Evolutionary conservation across 441 rosid species (phyloP).

Genomic region (Flueggea neowawraea): DNA sequence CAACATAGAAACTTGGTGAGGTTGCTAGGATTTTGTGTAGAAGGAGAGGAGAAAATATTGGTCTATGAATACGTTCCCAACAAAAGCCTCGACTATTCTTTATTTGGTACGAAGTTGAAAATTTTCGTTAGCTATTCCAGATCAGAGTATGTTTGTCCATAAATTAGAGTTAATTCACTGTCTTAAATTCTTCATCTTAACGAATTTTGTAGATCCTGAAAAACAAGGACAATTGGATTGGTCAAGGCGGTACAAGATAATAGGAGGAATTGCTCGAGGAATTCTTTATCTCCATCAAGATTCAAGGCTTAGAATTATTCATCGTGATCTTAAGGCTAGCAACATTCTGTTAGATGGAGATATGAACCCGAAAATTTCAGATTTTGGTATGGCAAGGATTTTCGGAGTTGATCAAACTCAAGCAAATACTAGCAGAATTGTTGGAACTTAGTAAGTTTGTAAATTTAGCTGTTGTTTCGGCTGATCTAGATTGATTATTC

Average conservation of each 20-base stretch:
- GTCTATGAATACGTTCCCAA: constrained; percentile 28
- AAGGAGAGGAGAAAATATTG: constrained; percentile 26
- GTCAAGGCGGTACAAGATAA: constrained; percentile 27
- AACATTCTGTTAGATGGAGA: constrained; percentile 19
- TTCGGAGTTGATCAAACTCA: constrained; percentile 28
- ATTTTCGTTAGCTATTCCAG: too few species aligned
- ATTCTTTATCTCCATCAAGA: constrained; percentile 49
- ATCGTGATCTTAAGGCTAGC: constrained; percentile 22
- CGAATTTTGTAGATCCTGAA: constrained; percentile 22
- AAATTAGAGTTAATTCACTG: too few species aligned
- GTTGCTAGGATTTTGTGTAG: constrained; percentile 23
- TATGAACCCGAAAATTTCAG: constrained; percentile 27
- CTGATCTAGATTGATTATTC: not conserved
- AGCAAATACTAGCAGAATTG: constrained; percentile 31
- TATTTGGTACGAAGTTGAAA: constrained; percentile 17
- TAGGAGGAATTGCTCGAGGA: constrained; percentile 44
- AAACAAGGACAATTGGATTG: constrained; percentile 32
- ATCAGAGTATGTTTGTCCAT: too few species aligned
- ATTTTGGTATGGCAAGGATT: constrained; percentile 40
- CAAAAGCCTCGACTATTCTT: constrained; percentile 25
- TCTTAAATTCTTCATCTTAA: not conserved
- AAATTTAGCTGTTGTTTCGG: not conserved
- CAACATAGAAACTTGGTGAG: constrained; percentile 31
- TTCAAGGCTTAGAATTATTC: constrained; percentile 28
- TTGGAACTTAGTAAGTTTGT: constrained; percentile 46